Evolutionary conservation across 192 early-diverging fungal species (phyloP), one percentile per base, ranked within the genome.

Genomic region (Backusella parvicylindrica): DNA sequence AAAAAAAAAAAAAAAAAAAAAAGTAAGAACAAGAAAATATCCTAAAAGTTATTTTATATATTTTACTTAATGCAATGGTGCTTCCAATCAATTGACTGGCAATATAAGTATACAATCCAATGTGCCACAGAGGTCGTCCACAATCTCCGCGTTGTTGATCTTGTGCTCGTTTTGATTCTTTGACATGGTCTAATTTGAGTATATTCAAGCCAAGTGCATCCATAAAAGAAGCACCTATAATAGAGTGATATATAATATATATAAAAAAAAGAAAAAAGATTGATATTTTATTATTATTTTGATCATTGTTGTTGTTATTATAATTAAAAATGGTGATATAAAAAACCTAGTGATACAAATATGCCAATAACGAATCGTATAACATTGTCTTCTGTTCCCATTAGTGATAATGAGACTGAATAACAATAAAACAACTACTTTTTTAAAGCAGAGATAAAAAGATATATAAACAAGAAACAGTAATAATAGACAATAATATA

Each of bases 191-290:
- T 15, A 87, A 76, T 70, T 89, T 87, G 18, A 89, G 69, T 28
- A 89, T 64, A 64, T 89, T 89, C 15, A 89, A 71, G 0, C 88
- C 88, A 26, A 85, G 80, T 3, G 88, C 88, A 69, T 89, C 85
- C 85, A 89, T 47, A 72, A 77, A 77, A 13, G 76, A 77, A 38
- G 76, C 76, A 40, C 35, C 73, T 75, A 41, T 40, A 36, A 64
- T 32, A 36, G 28, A 47, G 18, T 18, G n/a, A 47, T 43, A 3
- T 13, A 41, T 11, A 41, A 13, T 41, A 13, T 41, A 13, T 41
- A 21, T 5, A 9, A 1, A 43, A 4, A 16, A 37, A n/a, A 31
- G 15, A 47, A n/a, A 15, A n/a, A 47, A 28, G 6, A 64, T 50
- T 2, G 5, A 63, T 23, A 13, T 31, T 30, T 63, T 63, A 30